Base-by-base conservation (phyloP, 495 filamentous ascomycete species). In the Aspergillus olivimuriae region DNA sequence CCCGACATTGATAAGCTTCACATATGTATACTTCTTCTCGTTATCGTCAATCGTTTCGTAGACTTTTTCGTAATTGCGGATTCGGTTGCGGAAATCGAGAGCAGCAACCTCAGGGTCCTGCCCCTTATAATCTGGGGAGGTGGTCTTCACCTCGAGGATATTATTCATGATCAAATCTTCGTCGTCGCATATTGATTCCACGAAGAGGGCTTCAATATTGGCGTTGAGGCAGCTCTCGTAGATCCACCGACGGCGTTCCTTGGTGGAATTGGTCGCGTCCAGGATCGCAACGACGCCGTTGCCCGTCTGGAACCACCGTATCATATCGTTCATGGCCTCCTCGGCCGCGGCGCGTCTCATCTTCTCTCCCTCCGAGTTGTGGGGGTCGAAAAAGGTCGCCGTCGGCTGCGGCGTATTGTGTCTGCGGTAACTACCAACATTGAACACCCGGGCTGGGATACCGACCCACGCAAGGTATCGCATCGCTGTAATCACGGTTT, bases 1-100 rank as follows among this genome's bases (percentile, higher is more conserved):
- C 7, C 90, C 89, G 3, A 98, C 91, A 61, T 98, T 84, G 74
- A 98, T 95, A 51, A 98, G 81, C 67, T 98, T 95, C 51, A 96
- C 83, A 56, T 95, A 98, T 18, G 92, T 95, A 46, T 87, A 76
- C 45, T 86, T 68, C 40, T 76, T 78, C 70, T 98, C 92, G 41
- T 87, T 80, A 39, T 82, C 84, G 52, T 88, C 86, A 53, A 98
- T 87, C 1, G 87, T 89, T 68, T 95, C 77, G 59, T 98, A 98
- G 12, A 87, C 87, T 61, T 88, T 89, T 62, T 98, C 92, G 61
- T 98, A 98, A 60, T 95, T 94, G 49, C 82, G 81, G 59, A 98
- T 98, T 39, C 92, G 84, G 43, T 91, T 85, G 41, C 86, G 83
- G 68, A 98, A 98, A 63, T 98, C 92, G 37, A 80, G 63, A 3